Base-by-base conservation (phyloP, 768 basidiomycete species). In the Daedaleopsis nitida region DNA sequence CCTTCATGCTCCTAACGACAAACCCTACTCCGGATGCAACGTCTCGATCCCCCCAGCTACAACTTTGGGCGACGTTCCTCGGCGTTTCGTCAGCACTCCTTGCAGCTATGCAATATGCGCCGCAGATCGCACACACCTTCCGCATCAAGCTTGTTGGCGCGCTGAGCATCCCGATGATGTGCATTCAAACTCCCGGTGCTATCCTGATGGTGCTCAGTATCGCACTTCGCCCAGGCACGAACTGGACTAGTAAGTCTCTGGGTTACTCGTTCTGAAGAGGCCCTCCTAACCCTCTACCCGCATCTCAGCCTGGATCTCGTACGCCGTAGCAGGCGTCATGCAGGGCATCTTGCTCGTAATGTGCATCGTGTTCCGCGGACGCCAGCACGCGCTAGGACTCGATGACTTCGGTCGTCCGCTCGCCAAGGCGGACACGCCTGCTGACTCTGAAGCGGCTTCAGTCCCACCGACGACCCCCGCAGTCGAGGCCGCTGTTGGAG, bases 101-200 rank as follows among this genome's bases (percentile, higher is more conserved):
- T 6, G 90, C 94, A 1, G 84, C 85, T 5, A 76, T 91, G 6
- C 96, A 99, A 73, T 99, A 98, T 62, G 81, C 87, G 0, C 96
- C 96, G 0, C 96, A 97, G 72, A 78, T 99, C 24, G 65, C 83
- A 13, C 86, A 88, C 62, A 98, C 96, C 1, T 97, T 89, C 67
- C 77, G 76, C 5, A 74, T 83, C 34, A 89, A 87, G 69, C 83
- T 96, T 13, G 95, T 98, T 10, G 96, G 96, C 3, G 94, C 94
- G 0, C 78, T 98, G 16, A 95, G 93, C 69, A 91, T 99, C 58
- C 89, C 91, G 1, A 98, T 94, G 86, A 98, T 99, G 96, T 76
- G 85, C 51, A 92, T 99, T 16, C 96, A 98, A 74, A 93, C 86
- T 13, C 95, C 95, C 3, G 96, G 95, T 4, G 89, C 91, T 1